Evolutionary conservation across 1,284 basidiomycete genomes (phyloP), one percentile per base, ranked within the genome.

Genomic region (Ganoderma lucidum): DNA sequence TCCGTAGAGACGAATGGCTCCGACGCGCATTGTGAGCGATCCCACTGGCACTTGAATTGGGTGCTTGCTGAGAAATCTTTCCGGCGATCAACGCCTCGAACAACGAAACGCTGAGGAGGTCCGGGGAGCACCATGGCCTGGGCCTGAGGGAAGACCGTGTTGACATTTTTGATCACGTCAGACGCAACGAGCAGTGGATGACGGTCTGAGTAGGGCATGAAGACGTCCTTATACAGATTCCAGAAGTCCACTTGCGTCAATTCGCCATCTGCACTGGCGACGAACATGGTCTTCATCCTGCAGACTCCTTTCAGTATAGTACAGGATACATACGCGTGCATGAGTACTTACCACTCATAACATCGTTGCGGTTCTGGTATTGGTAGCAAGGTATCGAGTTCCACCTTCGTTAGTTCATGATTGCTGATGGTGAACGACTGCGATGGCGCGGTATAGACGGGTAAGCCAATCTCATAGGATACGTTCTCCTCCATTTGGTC

Each of bases 201-300:
- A 58, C 84, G 83, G 9, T 90, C 88, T 67, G 83, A 79, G 73
- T 83, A 86, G 0, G 86, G 87, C 14, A 84, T 81, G 75, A 93
- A 93, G 0, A 83, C 85, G 69, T 93, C 91, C 75, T 93, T 92
- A 81, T 97, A 97, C 15, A 95, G 83, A 68, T 88, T 93, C 95
- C 95, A 97, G 73, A 97, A 93, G 71, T 94, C 93, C 65, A 96
- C 94, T 80, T 97, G 95, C 0, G 95, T 95, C 60, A 96, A 83
- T 75, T 96, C 94, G 9, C 90, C 88, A 2, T 91, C 88, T 1
- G 88, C 78, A 68, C 90, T 89, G 28, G 88, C 82, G 12, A 90
- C 84, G 75, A 95, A 96, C 85, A 95, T 90, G 12, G 83, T 79
- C 75, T 87, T 90, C 92, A 97, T 95, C 95, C 94, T 96, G 73